Evolutionary conservation across 2,329 filamentous ascomycete species (phyloP).

Genomic region (Sordariomycetes sp.): DNA sequence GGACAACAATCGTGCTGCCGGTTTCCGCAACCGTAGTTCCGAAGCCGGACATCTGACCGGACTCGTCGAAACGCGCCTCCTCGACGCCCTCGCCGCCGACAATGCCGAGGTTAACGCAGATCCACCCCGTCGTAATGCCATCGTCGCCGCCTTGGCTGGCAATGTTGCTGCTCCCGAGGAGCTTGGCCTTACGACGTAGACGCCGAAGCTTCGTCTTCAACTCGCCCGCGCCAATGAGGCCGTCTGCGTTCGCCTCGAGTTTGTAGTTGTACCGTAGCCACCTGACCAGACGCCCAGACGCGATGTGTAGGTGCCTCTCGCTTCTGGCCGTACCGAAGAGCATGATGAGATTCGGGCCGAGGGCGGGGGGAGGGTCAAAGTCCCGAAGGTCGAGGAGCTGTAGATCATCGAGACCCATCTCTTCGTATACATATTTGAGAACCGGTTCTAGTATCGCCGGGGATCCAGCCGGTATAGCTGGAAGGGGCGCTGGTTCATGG

Average conservation of each 20-base stretch:
- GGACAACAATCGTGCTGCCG: constrained; percentile 41
- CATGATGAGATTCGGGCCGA: constrained; percentile 87
- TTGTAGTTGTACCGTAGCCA: constrained; percentile 67
- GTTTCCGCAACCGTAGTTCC: constrained; percentile 29
- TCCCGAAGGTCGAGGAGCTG: constrained; percentile 69
- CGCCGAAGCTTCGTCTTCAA: constrained; percentile 75
- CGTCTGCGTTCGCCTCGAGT: constrained; percentile 69
- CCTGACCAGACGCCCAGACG: constrained; percentile 76
- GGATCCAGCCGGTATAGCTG: constrained; percentile 48
- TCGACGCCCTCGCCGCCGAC: constrained; percentile 43
- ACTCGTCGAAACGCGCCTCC: constrained; percentile 27
- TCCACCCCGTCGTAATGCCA: constrained; percentile 86
- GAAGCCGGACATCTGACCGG: constrained; percentile 62
- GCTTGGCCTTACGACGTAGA: constrained; percentile 66
- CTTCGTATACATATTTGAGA: constrained; percentile 66
- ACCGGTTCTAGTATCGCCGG: constrained; percentile 61
- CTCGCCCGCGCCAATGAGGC: constrained; percentile 79
- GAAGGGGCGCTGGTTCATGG: constrained; percentile 32
- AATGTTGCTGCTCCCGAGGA: constrained; percentile 62
- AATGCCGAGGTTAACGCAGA: constrained; percentile 79
- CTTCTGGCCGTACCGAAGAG: constrained; percentile 81
- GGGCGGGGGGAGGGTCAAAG: constrained; percentile 73
- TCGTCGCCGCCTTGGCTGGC: constrained; percentile 57
- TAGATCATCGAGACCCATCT: constrained; percentile 76
- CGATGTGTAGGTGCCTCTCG: constrained; percentile 85